A percentile compares a stretch with the other conserved stretches of the same genome.
Evolutionary conservation across 1,284 basidiomycete species (phyloP).

Genomic region (Moesziomyces antarcticus): DNA sequence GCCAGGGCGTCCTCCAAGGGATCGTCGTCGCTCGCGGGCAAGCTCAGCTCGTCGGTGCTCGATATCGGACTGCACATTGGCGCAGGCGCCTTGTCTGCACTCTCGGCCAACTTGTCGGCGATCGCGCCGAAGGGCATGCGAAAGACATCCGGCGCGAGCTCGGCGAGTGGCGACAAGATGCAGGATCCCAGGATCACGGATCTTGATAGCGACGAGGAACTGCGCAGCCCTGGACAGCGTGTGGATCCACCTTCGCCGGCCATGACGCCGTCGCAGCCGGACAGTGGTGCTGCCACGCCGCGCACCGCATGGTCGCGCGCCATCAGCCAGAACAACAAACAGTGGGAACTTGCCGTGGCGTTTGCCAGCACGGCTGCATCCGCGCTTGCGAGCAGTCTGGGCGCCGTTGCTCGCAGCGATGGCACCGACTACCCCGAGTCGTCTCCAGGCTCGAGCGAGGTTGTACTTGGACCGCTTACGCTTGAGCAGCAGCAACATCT

Average conservation of each 20-base stretch:
- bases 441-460: not conserved
- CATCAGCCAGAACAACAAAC: slow-evolving; percentile 42
- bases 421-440: not conserved
- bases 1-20: slow-evolving; percentile 16
- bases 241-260: not conserved
- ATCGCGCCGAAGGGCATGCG: slow-evolving; percentile 18
- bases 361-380: slow-evolving; percentile 48
- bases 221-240: not conserved
- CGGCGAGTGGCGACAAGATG: slow-evolving; percentile 1
- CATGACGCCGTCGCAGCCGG: slow-evolving; percentile 10
- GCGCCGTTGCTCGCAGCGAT: slow-evolving; percentile 28
- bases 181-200: slow-evolving; percentile 37
- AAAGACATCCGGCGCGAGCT: not conserved
- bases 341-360: slow-evolving; percentile 53
- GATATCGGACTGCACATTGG: slow-evolving; percentile 45
- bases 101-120: slow-evolving; percentile 36
- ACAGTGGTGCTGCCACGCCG: slow-evolving; percentile 24
- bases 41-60: slow-evolving; percentile 31
- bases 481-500: slow-evolving; percentile 21
- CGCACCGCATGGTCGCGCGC: slow-evolving; percentile 31
- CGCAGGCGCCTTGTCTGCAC: slow-evolving; percentile 36
- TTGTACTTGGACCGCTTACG: slow-evolving; percentile 6
- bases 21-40: slow-evolving; percentile 25
- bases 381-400: slow-evolving; percentile 41
- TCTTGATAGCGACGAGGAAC: slow-evolving; percentile 38